These are phyloP conservation scores for Uromyces viciae-fabae DNA, from an alignment of 1,284 basidiomycete genomes.

Conservation along the genomic window DNA sequence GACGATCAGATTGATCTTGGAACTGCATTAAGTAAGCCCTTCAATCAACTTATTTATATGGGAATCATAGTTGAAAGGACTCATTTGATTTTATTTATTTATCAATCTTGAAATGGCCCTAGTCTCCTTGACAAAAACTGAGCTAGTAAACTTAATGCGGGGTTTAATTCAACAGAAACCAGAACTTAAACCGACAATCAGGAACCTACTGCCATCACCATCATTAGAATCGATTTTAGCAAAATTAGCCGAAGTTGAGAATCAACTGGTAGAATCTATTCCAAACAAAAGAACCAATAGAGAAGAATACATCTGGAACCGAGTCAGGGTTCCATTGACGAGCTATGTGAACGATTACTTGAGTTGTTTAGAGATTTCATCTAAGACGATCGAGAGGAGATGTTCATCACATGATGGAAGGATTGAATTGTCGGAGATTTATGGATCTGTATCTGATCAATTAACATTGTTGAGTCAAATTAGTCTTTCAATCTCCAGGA, in stretches of 20 bases:
- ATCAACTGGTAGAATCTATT: constrained; percentile 17
- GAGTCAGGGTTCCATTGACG: constrained; percentile 25
- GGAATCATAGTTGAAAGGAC: no score
- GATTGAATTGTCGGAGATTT: constrained; percentile 23
- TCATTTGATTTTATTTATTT: background rate
- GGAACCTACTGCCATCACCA: constrained; percentile 20
- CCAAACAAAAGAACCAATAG: constrained; percentile 29
- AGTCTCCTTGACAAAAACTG: constrained; percentile 35
- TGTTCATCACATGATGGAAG: background rate
- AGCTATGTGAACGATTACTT: constrained; percentile 39
- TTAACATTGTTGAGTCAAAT: constrained; percentile 13
- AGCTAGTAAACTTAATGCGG: constrained; percentile 23
- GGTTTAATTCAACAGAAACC: constrained; percentile 25
- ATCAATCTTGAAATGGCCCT: no score
- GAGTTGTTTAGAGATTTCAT: background rate
- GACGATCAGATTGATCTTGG: constrained; percentile 34
- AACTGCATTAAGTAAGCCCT: constrained; percentile 10
- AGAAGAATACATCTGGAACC: constrained; percentile 41
- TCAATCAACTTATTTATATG: no score
- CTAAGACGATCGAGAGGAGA: constrained; percentile 10
- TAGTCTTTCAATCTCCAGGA: constrained; percentile 17
- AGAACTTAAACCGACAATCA: constrained; percentile 29
- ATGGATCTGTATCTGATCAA: constrained; percentile 21
- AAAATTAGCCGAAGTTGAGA: constrained; percentile 16
- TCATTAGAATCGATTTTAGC: constrained; percentile 11